Evolutionary conservation across 2,329 filamentous ascomycete species (phyloP).

Genomic region (Chrysosporium keratinophilum): DNA sequence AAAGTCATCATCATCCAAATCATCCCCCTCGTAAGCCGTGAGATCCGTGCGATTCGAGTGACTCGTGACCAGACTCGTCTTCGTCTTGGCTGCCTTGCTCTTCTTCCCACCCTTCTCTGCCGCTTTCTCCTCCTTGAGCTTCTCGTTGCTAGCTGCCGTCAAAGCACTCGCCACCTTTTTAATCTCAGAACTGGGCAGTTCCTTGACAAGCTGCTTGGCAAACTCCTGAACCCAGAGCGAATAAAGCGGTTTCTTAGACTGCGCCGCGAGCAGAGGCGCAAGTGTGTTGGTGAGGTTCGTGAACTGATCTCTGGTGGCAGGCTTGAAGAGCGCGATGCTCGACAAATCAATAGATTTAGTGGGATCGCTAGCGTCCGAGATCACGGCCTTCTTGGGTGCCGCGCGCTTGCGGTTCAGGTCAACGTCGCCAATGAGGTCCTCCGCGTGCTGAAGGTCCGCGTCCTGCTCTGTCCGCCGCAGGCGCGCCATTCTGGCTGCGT

Average conservation of each 20-base stretch:
- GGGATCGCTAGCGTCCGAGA: slow-evolving; percentile 59
- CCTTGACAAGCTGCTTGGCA: slow-evolving; percentile 72
- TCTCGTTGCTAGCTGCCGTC: slow-evolving; percentile 90
- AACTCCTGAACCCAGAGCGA: slow-evolving; percentile 84
- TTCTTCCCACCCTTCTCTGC: slow-evolving; percentile 94
- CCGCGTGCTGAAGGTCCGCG: slow-evolving; percentile 75
- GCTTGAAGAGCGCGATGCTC: slow-evolving; percentile 75
- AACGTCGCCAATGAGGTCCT: slow-evolving; percentile 76
- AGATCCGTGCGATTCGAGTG: slow-evolving; percentile 53
- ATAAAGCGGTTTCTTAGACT: slow-evolving; percentile 84
- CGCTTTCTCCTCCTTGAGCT: slow-evolving; percentile 96
- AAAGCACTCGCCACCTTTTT: slow-evolving; percentile 86
- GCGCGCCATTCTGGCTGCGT: slow-evolving; percentile 61
- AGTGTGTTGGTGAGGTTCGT: slow-evolving; percentile 65
- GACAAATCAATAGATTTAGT: slow-evolving; percentile 71
- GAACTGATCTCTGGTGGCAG: slow-evolving; percentile 77
- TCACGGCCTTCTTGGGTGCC: slow-evolving; percentile 54
- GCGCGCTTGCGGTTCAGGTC: slow-evolving; percentile 57
- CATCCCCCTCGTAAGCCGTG: slow-evolving; percentile 73
- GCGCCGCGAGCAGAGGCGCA: slow-evolving; percentile 62
- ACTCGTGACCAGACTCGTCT: slow-evolving; percentile 63
- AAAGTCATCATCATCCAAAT: slow-evolving; percentile 55
- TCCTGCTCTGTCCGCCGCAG: slow-evolving; percentile 74
- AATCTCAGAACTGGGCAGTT: slow-evolving; percentile 83
- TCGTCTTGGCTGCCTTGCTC: slow-evolving; percentile 91